These are phyloP conservation scores for Rhodotorula sp. DNA, from an alignment of 1,284 basidiomycete species.

Conservation along the genomic window DNA sequence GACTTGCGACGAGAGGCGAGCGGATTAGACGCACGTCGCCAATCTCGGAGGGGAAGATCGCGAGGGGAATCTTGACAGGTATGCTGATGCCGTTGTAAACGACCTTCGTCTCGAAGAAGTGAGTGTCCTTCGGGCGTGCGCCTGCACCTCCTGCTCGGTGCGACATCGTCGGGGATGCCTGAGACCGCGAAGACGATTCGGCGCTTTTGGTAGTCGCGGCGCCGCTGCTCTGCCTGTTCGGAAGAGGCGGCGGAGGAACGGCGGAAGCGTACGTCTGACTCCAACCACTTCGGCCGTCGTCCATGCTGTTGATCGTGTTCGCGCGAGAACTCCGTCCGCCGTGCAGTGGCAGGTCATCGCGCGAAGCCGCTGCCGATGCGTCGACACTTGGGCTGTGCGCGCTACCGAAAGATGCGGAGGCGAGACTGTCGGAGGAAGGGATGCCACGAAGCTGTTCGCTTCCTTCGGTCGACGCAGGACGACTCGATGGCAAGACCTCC, in stretches of 20 bases:
- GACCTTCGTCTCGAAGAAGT: conserved; percentile 83
- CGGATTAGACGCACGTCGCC: conserved; percentile 69
- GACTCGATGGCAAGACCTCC: no score
- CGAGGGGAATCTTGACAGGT: conserved; percentile 81
- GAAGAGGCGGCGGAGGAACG: neutral
- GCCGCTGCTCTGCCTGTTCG: neutral
- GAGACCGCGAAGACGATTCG: neutral
- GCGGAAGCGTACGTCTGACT: neutral
- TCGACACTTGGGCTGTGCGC: conserved; percentile 4
- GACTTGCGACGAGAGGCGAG: conserved; percentile 32
- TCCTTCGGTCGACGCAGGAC: no score
- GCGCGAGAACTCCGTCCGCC: conserved; percentile 13
- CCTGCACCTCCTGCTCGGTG: neutral
- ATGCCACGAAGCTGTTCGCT: neutral
- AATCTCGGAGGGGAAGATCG: conserved; percentile 86
- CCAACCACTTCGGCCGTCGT: neutral
- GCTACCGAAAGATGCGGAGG: neutral
- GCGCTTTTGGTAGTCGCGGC: neutral
- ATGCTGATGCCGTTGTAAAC: conserved; percentile 62
- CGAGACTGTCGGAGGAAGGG: neutral
- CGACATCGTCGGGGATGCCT: neutral
- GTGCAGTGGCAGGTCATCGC: conserved; percentile 13
- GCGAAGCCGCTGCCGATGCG: conserved; percentile 6
- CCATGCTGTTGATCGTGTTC: conserved; percentile 19
- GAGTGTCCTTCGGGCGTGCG: conserved; percentile 64